These are phyloP conservation scores for Parastagonospora avenae DNA, from an alignment of 2,329 filamentous ascomycete genomes.

Conservation along the genomic window DNA sequence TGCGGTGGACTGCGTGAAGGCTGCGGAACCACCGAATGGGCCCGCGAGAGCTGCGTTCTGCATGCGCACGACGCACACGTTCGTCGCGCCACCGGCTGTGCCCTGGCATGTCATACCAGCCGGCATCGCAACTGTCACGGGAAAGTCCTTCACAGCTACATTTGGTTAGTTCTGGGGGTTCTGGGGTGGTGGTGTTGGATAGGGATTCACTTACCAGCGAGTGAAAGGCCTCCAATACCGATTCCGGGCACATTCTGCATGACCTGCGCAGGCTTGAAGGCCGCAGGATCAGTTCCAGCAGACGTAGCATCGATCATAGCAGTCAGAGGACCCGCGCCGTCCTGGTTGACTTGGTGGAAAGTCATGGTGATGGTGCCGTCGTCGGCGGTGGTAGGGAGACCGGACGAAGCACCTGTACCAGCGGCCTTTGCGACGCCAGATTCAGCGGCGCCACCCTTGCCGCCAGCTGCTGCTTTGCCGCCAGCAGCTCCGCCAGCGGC, in stretches of 20 bases:
- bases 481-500: constrained; percentile 3
- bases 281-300: constrained; percentile 63
- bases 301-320: constrained; percentile 67
- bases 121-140: constrained; percentile 69
- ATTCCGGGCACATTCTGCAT: constrained; percentile 66
- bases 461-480: constrained; percentile 43
- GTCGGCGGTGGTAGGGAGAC: constrained; percentile 66
- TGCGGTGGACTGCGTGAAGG: constrained; percentile 65
- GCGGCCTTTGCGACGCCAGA: constrained; percentile 59
- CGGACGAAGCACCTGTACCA: constrained; percentile 59
- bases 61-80: constrained; percentile 69
- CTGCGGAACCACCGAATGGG: constrained; percentile 70
- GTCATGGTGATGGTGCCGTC: constrained; percentile 67
- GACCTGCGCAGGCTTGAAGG: constrained; percentile 65
- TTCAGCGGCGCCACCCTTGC: constrained; percentile 59
- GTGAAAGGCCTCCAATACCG: constrained; percentile 62
- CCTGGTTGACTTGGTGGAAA: constrained; percentile 73
- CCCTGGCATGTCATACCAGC: constrained; percentile 69
- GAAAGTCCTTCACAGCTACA: constrained; percentile 65
- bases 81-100: constrained; percentile 61
- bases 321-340: constrained; percentile 68
- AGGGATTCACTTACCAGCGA: constrained; percentile 40
- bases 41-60: constrained; percentile 67
- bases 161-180: no score
- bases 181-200: no score